phyloP scores from a whole-genome alignment of 2,329 filamentous ascomycete genomes.

The Neoscytalidium dimidiatum region DNA sequence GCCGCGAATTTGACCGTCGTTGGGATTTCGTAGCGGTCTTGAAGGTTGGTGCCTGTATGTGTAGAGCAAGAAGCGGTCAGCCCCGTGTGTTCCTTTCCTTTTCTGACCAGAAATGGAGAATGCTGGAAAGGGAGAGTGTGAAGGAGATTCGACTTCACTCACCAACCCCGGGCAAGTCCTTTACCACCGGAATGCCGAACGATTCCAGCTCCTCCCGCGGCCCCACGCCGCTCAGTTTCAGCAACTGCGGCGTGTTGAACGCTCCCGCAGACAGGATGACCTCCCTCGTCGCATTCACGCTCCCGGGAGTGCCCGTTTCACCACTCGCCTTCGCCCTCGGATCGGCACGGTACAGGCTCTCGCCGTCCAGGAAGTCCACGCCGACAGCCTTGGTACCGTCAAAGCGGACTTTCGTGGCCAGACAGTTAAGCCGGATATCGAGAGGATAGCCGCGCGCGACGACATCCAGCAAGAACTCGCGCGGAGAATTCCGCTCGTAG shows the following conservation, averaged over 20 bases:
- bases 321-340: slow-evolving; percentile 30
- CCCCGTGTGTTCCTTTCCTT: background rate
- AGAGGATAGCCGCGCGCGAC: slow-evolving; percentile 58
- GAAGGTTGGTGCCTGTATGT: slow-evolving; percentile 53
- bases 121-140: background rate
- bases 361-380: slow-evolving; percentile 46
- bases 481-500: slow-evolving; percentile 53
- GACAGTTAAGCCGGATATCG: slow-evolving; percentile 59
- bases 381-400: slow-evolving; percentile 59
- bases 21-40: slow-evolving; percentile 61
- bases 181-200: slow-evolving; percentile 55
- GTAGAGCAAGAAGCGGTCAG: background rate
- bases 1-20: slow-evolving; percentile 48
- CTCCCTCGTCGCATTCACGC: slow-evolving; percentile 45
- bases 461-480: slow-evolving; percentile 57
- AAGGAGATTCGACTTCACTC: background rate
- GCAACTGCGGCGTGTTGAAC: slow-evolving; percentile 65
- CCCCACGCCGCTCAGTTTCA: slow-evolving; percentile 65
- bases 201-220: slow-evolving; percentile 54
- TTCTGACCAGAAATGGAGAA: background rate
- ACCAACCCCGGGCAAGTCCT: slow-evolving; percentile 63
- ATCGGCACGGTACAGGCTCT: slow-evolving; percentile 41
- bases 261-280: slow-evolving; percentile 54
- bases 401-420: slow-evolving; percentile 67
- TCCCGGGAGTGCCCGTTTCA: slow-evolving; percentile 39